Base-by-base conservation (phyloP, 192 early-diverging fungal genomes). In the Mortierella antarctica region DNA sequence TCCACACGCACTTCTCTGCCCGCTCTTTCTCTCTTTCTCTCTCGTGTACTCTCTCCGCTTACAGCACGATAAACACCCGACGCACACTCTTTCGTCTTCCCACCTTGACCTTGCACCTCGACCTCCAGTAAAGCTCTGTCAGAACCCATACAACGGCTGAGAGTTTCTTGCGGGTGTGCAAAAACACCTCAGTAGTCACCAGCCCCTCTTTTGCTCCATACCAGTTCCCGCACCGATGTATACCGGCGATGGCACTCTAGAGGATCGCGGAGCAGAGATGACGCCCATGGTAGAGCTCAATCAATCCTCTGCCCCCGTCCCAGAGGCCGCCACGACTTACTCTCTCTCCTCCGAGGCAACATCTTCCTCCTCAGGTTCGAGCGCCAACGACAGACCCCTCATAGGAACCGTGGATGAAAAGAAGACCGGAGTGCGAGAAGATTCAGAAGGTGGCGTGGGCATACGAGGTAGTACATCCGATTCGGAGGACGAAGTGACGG, bases 281-380 rank as follows among this genome's bases (percentile, higher is more conserved):
- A 64, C 53, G 11, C 59, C 59, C 21, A 72, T 72, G 70, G 50
- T 54, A 13, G 70, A 72, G 39, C 51, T 72, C 18, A 42, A 63
- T 21, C 21, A 15, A 13, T 42, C 39, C 42, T 41, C 60, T 4
- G 23, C 53, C 7, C 10, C 56, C 13, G 48, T 20, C 11, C 47
- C n/a, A 7, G 20, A 55, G 52, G 15, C 52, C 2, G 41, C 53
- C 14, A 14, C 47, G 7, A 14, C 57, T 15, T 31, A 13, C 6
- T 47, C 56, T 8, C 17, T 13, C 11, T 57, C 47, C 23, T 69
- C 67, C 6, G 52, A 53, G 6, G 50, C 42, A 31, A 31, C 31
- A 31, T 31, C 31, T 31, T 31, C 31, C 31, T 31, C 31, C 31
- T 31, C 31, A 31, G 3, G 3, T 31, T 31, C 31, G 3, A 31